These are phyloP conservation scores for Rugosomyces carneus DNA, from an alignment of 1,284 basidiomycete species.

Conservation along the genomic window DNA sequence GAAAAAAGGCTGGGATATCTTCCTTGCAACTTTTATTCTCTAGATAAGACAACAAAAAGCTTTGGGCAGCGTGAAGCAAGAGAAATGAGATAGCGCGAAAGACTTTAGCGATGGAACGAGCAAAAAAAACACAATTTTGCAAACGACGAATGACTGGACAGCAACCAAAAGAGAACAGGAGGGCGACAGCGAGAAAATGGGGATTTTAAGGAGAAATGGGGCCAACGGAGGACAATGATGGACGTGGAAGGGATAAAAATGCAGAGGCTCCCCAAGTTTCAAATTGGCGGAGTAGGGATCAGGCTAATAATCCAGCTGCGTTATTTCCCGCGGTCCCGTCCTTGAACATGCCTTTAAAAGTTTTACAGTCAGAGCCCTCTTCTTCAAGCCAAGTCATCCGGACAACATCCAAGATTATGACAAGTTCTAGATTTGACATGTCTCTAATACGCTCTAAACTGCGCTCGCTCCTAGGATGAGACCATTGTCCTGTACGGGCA, in stretches of 20 bases:
- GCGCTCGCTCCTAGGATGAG: conserved; percentile 1
- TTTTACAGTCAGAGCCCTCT: conserved; percentile 3
- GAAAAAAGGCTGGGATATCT: conserved; percentile 9
- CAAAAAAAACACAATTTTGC: conserved; percentile 27
- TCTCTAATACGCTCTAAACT: neutral
- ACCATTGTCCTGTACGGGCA: conserved; percentile 24
- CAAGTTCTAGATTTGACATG: neutral
- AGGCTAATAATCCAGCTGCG: conserved; percentile 10
- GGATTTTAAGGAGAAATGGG: conserved; percentile 14
- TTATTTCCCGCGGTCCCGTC: conserved; percentile 31
- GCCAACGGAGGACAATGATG: conserved; percentile 1
- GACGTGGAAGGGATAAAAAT: conserved; percentile 6
- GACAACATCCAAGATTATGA: neutral
- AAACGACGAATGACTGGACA: conserved; percentile 31
- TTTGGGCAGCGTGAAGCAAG: conserved; percentile 22
- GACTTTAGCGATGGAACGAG: conserved; percentile 25
- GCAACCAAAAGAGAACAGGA: conserved; percentile 26
- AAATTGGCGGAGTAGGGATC: conserved; percentile 32
- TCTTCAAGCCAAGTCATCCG: conserved; percentile 2
- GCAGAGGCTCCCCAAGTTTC: conserved; percentile 22
- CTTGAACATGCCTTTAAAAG: conserved; percentile 14
- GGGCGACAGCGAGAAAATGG: conserved; percentile 26
- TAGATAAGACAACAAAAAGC: conserved; percentile 19
- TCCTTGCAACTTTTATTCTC: conserved; percentile 10
- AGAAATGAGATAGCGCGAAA: conserved; percentile 22